Evolutionary conservation across 306 rosid genomes (phyloP), one percentile per base, ranked within the genome.

Genomic region (Dalbergia cochinchinensis): DNA sequence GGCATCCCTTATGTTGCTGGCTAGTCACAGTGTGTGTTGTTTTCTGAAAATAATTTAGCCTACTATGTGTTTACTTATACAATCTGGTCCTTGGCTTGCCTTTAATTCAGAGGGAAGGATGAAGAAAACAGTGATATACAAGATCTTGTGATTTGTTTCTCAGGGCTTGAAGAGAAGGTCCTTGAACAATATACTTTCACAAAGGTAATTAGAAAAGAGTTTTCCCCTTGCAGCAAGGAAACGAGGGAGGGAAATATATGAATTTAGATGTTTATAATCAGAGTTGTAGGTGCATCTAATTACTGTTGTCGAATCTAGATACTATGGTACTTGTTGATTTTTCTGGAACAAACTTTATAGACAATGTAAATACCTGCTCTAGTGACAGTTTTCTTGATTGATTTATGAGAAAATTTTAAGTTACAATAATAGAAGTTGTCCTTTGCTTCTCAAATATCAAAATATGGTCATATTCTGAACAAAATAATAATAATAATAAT

Each of bases 181-280:
- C 98, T 96, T 73, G 97, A 92, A 84, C 98, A 93, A 59, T 96
- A 93, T 79, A 96, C 99, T 76, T 90, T 93, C 77, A 97, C 99
- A 34, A 95, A 96, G 99, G 99, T 96, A 95, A 83, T 54, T 65
- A 54, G 63, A 44, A 47, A 61, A 18, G 33, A 77, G 26, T 42
- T 14, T 11, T 33, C 70, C 55, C 45, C 57, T 48, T 54, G 37
- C 78, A 69, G 61, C 68, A 55, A n/a, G 75, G 51, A 57, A 70
- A 63, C 54, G 34, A 26, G 74, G 60, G 76, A 53, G 48, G 54
- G 51, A 19, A 67, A 19, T 51, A 11, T 44, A 69, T 62, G 79
- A 63, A 44, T 33, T 54, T 51, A 74, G 42, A 58, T 50, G 73
- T 57, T 57, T 53, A 31, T 67, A 54, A 74, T 19, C 16, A 65